phyloP scores from a whole-genome alignment of 116 monocot genomes.

The Cymodocea nodosa region DNA sequence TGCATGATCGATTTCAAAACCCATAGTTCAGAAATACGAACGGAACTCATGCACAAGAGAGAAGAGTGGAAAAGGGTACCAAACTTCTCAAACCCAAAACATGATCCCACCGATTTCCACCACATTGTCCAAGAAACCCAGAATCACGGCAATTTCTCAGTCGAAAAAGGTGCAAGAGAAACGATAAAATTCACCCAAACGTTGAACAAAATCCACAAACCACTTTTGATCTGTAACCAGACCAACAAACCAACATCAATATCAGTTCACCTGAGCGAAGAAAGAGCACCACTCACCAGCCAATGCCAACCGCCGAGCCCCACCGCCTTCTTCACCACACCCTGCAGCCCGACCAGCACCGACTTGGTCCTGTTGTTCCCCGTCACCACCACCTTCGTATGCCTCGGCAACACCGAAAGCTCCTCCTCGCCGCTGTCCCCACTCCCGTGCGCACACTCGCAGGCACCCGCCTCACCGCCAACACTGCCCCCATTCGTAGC shows the following conservation, averaged over 20 bases:
- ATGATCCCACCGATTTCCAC: neutral
- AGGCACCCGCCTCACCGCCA: neutral
- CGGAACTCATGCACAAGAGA: neutral
- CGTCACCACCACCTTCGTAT: constrained; percentile 81
- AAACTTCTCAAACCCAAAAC: neutral
- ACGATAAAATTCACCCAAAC: too few species aligned
- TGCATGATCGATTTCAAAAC: neutral
- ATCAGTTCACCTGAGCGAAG: neutral
- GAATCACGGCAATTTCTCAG: neutral
- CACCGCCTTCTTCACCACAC: constrained; percentile 83
- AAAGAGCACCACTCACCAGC: constrained; percentile 34
- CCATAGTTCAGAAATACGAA: neutral
- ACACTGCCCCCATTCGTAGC: constrained; percentile 5
- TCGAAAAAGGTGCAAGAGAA: too few species aligned
- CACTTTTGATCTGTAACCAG: neutral
- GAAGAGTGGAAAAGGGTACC: neutral
- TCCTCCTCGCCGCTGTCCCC: constrained; percentile 68
- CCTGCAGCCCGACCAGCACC: constrained; percentile 74
- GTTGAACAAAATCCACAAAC: neutral
- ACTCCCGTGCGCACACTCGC: constrained; percentile 9
- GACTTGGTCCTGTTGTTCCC: constrained; percentile 86
- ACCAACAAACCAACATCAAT: neutral
- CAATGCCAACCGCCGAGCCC: constrained; percentile 91
- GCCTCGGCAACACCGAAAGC: constrained; percentile 66
- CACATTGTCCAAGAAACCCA: neutral